Percentiles rank a stretch among this genome's conserved stretches.
Evolutionary conservation across 2,329 filamentous ascomycete genomes (phyloP).

Genomic region (Fusarium foetens): DNA sequence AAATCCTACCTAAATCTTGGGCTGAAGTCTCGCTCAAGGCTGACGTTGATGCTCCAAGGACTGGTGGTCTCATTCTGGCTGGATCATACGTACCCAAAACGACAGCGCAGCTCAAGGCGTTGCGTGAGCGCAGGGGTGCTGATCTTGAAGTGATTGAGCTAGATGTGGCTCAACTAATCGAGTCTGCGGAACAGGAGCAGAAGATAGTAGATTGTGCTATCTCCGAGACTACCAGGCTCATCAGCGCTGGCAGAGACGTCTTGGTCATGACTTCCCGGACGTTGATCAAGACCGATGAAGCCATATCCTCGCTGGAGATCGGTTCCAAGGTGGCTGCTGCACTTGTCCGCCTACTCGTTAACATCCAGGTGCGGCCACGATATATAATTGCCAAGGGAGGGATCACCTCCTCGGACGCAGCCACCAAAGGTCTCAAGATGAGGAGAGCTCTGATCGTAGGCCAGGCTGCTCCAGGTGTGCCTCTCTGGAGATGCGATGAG

Average conservation of each 20-base stretch:
- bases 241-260: not conserved
- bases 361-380: constrained; percentile 36
- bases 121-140: not conserved
- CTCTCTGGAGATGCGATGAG: constrained; percentile 68
- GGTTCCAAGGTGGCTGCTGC: not conserved
- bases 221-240: not conserved
- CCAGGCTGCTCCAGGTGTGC: constrained; percentile 66
- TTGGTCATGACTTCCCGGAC: not conserved
- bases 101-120: not conserved
- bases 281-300: not conserved
- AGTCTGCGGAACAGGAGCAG: not conserved
- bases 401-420: constrained; percentile 67
- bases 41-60: not conserved
- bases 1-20: constrained; percentile 59
- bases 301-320: not conserved
- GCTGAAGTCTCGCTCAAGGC: not conserved
- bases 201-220: not conserved
- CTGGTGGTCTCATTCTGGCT: not conserved
- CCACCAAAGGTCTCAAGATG: constrained; percentile 64
- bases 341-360: not conserved
- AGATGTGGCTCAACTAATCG: fast-evolving
- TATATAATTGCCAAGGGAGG: constrained; percentile 69
- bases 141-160: not conserved
- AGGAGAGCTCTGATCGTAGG: constrained; percentile 63
- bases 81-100: not conserved